phyloP scores from a whole-genome alignment of 306 rosid species.

The Vigna mungo region DNA sequence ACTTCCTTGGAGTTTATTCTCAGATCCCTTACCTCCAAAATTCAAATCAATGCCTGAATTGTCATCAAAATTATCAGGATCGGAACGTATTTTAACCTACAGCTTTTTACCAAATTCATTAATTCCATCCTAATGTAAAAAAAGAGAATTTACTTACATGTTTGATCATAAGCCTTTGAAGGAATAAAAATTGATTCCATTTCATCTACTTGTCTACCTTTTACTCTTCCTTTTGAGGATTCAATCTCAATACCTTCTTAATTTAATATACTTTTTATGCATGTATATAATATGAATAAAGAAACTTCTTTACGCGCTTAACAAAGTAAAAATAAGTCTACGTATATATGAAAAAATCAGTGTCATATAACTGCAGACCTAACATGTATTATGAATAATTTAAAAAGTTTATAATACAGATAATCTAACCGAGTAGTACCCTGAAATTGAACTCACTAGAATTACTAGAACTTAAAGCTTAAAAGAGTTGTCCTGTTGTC shows the following conservation, averaged over 20 bases:
- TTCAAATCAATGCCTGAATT: neutral
- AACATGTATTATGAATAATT: neutral
- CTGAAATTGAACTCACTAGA: neutral
- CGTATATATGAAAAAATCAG: neutral
- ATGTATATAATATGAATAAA: neutral
- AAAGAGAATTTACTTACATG: neutral
- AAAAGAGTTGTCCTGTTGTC: neutral
- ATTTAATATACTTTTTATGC: neutral
- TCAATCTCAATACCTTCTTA: neutral
- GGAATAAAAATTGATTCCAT: neutral
- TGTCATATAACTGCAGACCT: neutral
- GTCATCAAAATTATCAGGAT: neutral
- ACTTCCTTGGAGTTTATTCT: neutral
- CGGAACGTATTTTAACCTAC: neutral
- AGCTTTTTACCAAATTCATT: conserved; percentile 4
- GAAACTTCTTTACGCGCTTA: neutral
- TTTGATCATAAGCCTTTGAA: neutral
- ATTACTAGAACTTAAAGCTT: neutral
- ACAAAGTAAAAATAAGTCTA: neutral
- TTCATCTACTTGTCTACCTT: neutral
- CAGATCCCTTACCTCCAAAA: neutral
- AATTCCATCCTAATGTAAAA: neutral
- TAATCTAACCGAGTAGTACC: neutral
- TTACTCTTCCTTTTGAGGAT: neutral
- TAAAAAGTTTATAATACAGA: neutral